These are phyloP conservation scores for Cystofilobasidium capitatum DNA, from an alignment of 768 basidiomycete species.

Conservation along the genomic window DNA sequence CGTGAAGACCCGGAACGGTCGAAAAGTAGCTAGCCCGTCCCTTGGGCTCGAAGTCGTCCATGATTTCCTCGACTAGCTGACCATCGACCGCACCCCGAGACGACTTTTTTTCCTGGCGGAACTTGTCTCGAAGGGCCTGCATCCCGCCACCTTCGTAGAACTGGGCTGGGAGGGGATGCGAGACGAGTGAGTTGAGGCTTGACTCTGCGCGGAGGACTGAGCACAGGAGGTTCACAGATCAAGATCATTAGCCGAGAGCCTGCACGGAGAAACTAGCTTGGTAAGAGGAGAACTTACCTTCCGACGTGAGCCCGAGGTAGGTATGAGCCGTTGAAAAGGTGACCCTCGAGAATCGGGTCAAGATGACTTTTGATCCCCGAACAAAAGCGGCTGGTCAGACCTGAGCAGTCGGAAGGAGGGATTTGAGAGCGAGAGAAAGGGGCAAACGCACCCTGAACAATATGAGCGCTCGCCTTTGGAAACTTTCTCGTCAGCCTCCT, in stretches of 20 bases:
- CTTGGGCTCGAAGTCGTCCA: slow-evolving; percentile 3
- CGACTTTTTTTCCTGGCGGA: slow-evolving; percentile 44
- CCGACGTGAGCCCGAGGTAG: slow-evolving; percentile 86
- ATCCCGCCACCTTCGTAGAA: slow-evolving; percentile 92
- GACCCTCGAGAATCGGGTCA: slow-evolving; percentile 91
- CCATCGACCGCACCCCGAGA: slow-evolving; percentile 15
- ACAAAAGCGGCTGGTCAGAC: background rate
- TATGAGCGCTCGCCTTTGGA: slow-evolving; percentile 92
- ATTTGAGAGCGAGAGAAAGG: background rate
- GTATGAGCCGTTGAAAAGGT: slow-evolving; percentile 96
- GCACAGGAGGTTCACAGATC: background rate
- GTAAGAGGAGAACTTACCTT: slow-evolving; percentile 37
- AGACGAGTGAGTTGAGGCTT: slow-evolving; percentile 92
- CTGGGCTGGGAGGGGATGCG: slow-evolving; percentile 77
- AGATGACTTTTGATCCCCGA: slow-evolving; percentile 53
- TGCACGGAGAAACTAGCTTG: background rate
- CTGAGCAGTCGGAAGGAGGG: background rate
- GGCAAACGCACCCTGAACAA: slow-evolving; percentile 65
- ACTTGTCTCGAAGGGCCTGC: slow-evolving; percentile 79
- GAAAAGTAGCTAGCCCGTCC: slow-evolving; percentile 38
- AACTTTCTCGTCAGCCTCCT: slow-evolving; percentile 86
- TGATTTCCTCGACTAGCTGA: slow-evolving; percentile 16
- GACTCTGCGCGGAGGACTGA: slow-evolving; percentile 85
- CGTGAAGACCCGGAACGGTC: background rate
- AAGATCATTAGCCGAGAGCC: background rate